phyloP scores from a whole-genome alignment of 2,329 filamentous ascomycete genomes.

The Apiospora saccharicola region DNA sequence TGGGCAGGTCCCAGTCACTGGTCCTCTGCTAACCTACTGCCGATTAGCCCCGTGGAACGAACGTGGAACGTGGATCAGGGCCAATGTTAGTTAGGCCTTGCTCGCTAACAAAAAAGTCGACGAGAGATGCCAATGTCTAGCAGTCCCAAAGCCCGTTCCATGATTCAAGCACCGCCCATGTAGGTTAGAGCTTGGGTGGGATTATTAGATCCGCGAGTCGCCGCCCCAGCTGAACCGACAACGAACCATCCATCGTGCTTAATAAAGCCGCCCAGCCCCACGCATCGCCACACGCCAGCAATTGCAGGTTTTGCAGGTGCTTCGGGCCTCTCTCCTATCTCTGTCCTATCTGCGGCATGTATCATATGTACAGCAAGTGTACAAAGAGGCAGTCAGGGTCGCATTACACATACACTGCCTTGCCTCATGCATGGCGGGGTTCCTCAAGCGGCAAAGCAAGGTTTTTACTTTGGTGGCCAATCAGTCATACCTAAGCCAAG shows the following conservation, averaged over 20 bases:
- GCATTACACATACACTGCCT: background rate
- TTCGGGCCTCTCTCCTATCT: background rate
- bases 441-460: slow-evolving; percentile 3
- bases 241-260: background rate
- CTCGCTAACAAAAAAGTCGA: background rate
- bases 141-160: background rate
- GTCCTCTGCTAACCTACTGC: slow-evolving; percentile 8
- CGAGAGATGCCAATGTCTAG: background rate
- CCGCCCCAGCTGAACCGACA: slow-evolving; percentile 15
- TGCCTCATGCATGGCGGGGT: slow-evolving; percentile 2
- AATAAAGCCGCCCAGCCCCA: slow-evolving; percentile 2
- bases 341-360: too few relatives aligned
- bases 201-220: slow-evolving; percentile 13
- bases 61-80: slow-evolving; percentile 21
- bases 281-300: background rate
- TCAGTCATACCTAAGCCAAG: slow-evolving; percentile 5
- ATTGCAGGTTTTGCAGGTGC: background rate
- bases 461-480: slow-evolving; percentile 6
- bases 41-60: slow-evolving; percentile 16
- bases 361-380: background rate
- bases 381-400: background rate
- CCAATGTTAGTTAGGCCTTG: slow-evolving; percentile 4
- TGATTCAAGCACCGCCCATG: background rate
- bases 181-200: background rate
- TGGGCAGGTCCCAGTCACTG: background rate